phyloP scores from a whole-genome alignment of 1,139 yeast genomes.

The Sugiyamaella novakii region DNA sequence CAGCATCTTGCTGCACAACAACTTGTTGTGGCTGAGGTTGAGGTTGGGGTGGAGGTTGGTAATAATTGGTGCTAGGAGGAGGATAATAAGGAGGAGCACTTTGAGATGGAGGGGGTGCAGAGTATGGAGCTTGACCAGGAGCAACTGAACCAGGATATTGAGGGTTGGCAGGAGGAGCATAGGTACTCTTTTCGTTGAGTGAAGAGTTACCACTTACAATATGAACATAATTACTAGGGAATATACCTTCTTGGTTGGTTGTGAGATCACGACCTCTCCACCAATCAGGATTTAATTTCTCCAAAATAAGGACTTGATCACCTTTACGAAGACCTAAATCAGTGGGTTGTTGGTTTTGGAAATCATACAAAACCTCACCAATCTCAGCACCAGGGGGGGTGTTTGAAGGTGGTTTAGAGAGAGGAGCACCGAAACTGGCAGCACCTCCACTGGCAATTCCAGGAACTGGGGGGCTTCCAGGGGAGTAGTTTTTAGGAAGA shows the following conservation, averaged over 20 bases:
- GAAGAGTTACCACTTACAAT: conserved; percentile 6
- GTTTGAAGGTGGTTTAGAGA: conserved; percentile 27
- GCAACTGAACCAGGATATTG: conserved; percentile 29
- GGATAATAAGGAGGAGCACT: conserved; percentile 55
- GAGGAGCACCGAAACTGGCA: conserved; percentile 12
- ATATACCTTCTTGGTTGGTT: conserved; percentile 68
- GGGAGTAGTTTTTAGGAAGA: conserved; percentile 62
- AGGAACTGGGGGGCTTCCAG: conserved; percentile 55
- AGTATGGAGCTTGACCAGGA: conserved; percentile 3
- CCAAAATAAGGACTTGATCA: conserved; percentile 67
- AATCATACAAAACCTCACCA: conserved; percentile 74
- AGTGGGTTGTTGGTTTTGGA: conserved; percentile 65
- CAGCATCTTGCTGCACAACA: conserved; percentile 34
- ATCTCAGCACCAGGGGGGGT: conserved; percentile 41
- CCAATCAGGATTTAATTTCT: conserved; percentile 85
- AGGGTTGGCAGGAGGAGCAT: conserved; percentile 30
- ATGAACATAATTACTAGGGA: conserved; percentile 74
- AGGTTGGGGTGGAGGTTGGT: conserved; percentile 38
- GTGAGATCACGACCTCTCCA: conserved; percentile 70
- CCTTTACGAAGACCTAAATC: conserved; percentile 70
- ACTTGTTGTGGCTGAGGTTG: conserved; percentile 35
- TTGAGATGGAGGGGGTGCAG: conserved; percentile 33
- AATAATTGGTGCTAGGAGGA: conserved; percentile 43
- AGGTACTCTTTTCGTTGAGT: conserved; percentile 27
- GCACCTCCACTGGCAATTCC: conserved; percentile 22